Base-by-base conservation (phyloP, 2,329 filamentous ascomycete genomes). In the Penicillium sp. region DNA sequence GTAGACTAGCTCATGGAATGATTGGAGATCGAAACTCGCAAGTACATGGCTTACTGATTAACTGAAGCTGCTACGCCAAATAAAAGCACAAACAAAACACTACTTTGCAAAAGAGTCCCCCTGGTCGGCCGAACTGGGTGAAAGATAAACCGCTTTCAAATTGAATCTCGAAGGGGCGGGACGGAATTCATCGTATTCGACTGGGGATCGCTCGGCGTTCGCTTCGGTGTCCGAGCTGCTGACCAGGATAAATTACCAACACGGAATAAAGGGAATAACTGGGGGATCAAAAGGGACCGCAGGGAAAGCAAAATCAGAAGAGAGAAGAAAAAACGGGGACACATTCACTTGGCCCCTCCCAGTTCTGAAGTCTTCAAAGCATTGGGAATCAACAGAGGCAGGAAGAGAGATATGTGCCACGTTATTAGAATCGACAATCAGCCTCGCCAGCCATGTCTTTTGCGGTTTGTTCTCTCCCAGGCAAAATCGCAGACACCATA, bases 191-290 rank as follows among this genome's bases (percentile, higher is more conserved):
- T 62, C 55, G 62, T 60, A 59, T 43, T 60, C 53, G 47, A 42
- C 39, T 54, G 61, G 43, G 60, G 60, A 59, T 63, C 58, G 63
- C 57, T 65, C 62, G 62, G 62, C 58, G 63, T 61, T 63, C 60
- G 62, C 55, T 65, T 65, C 60, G 63, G 51, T 57, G 51, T 63
- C 60, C 62, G 62, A 64, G 63, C 63, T 65, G 63, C 62, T 62
- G 61, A 62, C 62, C 60, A 65, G 57, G 58, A 65, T 63, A 62
- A 64, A 64, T 53, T 63, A 61, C 60, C 54, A 51, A 60, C 42
- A 56, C 47, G 42, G 46, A 46, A 53, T 27, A 54, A 47, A 43
- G 43, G 32, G 46, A 44, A 55, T 47, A 48, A 44, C 44, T 43
- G 32, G 34, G 18, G 44, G 38, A 24, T 43, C 40, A 22, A 43